Conservation (phyloP, 1,284 basidiomycete genomes). For the Ustilago nuda region DNA sequence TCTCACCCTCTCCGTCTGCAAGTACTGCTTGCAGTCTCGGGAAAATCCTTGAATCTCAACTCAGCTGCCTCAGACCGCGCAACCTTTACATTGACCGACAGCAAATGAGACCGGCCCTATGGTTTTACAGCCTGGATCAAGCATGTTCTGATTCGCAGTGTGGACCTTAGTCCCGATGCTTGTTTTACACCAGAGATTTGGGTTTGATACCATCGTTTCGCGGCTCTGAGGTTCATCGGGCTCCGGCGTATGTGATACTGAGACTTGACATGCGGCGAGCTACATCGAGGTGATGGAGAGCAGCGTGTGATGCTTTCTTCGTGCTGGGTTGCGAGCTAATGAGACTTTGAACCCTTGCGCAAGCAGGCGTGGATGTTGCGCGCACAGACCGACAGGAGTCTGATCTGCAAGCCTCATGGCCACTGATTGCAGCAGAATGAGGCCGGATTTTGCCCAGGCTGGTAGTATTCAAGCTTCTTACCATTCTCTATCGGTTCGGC, state of each 20-base stretch:
- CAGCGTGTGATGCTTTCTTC: not conserved
- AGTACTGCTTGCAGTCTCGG: not conserved
- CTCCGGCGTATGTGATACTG: not conserved
- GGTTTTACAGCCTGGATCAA: not conserved
- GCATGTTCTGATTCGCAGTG: not conserved
- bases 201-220: not conserved
- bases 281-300: not conserved
- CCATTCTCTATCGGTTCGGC: too few relatives aligned
- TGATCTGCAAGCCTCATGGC: too few relatives aligned
- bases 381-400: not conserved
- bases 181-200: not conserved
- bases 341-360: not conserved
- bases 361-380: not conserved
- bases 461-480: too few relatives aligned
- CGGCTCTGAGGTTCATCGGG: not conserved
- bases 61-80: not conserved
- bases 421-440: too few relatives aligned
- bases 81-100: not conserved
- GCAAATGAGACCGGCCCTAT: not conserved
- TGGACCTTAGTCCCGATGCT: not conserved
- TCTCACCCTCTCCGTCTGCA: not conserved
- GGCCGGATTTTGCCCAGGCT: too few relatives aligned
- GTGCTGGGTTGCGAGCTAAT: not conserved
- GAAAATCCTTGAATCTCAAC: not conserved
- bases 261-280: not conserved